Base-by-base conservation (phyloP, 2,329 filamentous ascomycete species). In the Mycosphaerelloides madeirae region DNA sequence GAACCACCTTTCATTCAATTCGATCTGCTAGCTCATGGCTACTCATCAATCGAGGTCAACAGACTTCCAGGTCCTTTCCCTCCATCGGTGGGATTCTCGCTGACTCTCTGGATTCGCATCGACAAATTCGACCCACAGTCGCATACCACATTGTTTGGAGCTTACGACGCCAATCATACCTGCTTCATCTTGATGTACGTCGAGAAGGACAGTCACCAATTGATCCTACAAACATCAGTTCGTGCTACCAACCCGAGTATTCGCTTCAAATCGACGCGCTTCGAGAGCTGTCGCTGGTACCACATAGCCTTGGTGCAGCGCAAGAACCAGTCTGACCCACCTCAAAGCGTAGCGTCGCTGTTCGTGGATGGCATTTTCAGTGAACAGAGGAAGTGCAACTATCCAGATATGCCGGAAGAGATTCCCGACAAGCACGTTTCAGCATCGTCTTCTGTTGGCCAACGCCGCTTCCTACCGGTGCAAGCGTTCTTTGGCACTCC, bases 141-240 rank as follows among this genome's bases (percentile, higher is more conserved):
- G 13, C 93, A 98, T 65, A 98, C 93, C 0, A 98, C 93, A 0
- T 78, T 98, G 12, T 98, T 98, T 64, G 93, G 93, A 19, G 87
- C 93, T 7, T 97, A 94, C 65, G 93, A 98, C 67, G 76, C 84
- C 3, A 88, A 81, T 4, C 91, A 97, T 65, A 88, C 87, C 4
- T 98, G 93, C 66, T 98, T 98, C 60, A 71, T 98, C 29, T 80
- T 98, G 56, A 83, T 89, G 48, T 98, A 98, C 61, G 75, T 98
- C 31, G 94, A 98, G 64, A 89, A 85, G 61, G 90, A 96, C 64
- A 95, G 88, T 2, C 86, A 80, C 49, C 93, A 95, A 67, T 85
- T 98, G 55, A 98, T 98, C 55, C 73, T 98, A 5, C 93, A 98
- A 68, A 97, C 94, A 6, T 96, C 93, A 14, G 85, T 97, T 49